phyloP scores from a whole-genome alignment of 371 early-diverging fungal genomes.

The Mucor circinelloides region DNA sequence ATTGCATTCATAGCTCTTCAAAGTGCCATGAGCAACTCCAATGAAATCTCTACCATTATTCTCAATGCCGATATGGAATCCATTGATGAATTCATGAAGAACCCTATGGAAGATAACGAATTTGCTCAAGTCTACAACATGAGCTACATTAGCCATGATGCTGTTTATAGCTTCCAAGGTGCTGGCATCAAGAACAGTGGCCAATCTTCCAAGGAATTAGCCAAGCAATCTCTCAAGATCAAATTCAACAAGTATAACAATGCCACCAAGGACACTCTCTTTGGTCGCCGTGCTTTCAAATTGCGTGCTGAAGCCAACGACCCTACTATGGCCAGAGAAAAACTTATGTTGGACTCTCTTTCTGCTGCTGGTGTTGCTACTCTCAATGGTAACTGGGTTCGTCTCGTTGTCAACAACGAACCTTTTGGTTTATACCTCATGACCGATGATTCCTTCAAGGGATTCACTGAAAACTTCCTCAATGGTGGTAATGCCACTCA shows the following conservation, averaged over 20 bases:
- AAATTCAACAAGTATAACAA: conserved; percentile 45
- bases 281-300: conserved; percentile 50
- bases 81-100: conserved; percentile 29
- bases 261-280: conserved; percentile 23
- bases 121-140: conserved; percentile 36
- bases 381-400: conserved; percentile 54
- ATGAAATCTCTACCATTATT: conserved; percentile 49
- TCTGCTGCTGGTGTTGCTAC: conserved; percentile 57
- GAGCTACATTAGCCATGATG: conserved; percentile 50
- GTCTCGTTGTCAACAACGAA: conserved; percentile 53
- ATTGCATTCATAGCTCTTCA: conserved; percentile 24
- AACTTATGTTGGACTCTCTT: conserved; percentile 48
- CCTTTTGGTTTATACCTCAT: conserved; percentile 55
- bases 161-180: conserved; percentile 42
- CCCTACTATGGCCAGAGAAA: conserved; percentile 53
- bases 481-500: conserved; percentile 27
- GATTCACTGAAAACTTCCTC: conserved; percentile 47
- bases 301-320: conserved; percentile 56
- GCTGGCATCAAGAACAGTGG: conserved; percentile 51
- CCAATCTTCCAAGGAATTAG: conserved; percentile 55
- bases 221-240: conserved; percentile 56
- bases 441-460: conserved; percentile 56
- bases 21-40: conserved; percentile 31
- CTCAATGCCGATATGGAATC: conserved; percentile 37
- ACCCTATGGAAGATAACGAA: conserved; percentile 32